phyloP scores from a whole-genome alignment of 306 rosid genomes.

The Datisca glomerata region DNA sequence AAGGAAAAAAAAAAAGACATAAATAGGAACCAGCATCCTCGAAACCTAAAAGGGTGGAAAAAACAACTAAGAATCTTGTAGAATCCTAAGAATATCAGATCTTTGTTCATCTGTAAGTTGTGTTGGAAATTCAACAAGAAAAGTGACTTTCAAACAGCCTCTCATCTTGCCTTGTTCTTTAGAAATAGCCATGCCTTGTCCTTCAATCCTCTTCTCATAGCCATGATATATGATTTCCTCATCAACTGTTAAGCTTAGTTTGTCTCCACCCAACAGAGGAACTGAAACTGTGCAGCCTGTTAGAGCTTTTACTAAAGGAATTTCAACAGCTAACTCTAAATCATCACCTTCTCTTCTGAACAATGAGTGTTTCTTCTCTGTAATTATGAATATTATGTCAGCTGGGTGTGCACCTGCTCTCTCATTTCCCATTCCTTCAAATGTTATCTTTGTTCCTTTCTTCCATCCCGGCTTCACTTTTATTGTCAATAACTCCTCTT shows the following conservation, averaged over 20 bases:
- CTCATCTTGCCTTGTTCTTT: slow-evolving; percentile 32
- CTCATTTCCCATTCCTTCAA: slow-evolving; percentile 64
- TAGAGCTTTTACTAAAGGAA: slow-evolving; percentile 60
- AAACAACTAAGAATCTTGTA: slow-evolving; percentile 19
- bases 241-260: slow-evolving; percentile 27
- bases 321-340: slow-evolving; percentile 40
- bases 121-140: slow-evolving; percentile 54
- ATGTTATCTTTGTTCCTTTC: slow-evolving; percentile 72
- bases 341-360: slow-evolving; percentile 73
- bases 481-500: slow-evolving; percentile 52
- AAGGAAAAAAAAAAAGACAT: neutral
- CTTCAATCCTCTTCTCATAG: slow-evolving; percentile 32
- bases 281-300: slow-evolving; percentile 45
- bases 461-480: slow-evolving; percentile 84
- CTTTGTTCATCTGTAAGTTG: slow-evolving; percentile 39
- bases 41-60: too few relatives aligned
- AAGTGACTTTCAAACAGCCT: slow-evolving; percentile 50
- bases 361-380: slow-evolving; percentile 44
- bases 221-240: slow-evolving; percentile 55
- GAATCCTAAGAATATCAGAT: slow-evolving; percentile 36
- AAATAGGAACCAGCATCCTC: too few relatives aligned
- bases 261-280: slow-evolving; percentile 57
- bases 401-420: slow-evolving; percentile 29
- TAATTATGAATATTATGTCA: slow-evolving; percentile 37
- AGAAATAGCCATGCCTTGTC: slow-evolving; percentile 62